Base-by-base conservation (phyloP, 2,329 filamentous ascomycete species). In the Fusarium irregulare region DNA sequence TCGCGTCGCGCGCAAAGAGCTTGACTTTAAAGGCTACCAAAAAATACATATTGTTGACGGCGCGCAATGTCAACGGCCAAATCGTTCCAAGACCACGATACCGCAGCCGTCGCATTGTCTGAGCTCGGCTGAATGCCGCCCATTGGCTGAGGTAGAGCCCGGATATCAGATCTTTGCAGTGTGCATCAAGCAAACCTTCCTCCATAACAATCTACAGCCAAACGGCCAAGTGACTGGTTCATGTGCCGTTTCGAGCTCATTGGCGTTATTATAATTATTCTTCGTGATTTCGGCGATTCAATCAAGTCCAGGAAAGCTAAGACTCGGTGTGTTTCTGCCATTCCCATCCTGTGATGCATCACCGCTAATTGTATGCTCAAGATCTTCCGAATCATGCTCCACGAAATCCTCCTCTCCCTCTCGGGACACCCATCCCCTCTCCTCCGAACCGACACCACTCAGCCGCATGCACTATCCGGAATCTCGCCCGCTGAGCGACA, bases 361-460 rank as follows among this genome's bases (percentile, higher is more conserved):
- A 66, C 51, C 60, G 42, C 61, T 73, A 64, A 73, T 51, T 42
- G 45, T 50, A 55, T 40, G 12, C 13, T 21, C 53, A 55, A 74
- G 68, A 55, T 55, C 64, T 34, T 53, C 48, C 37, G 60, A 54
- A 64, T 21, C 73, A 99, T 99, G 96, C 92, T 99, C 80, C 96
- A 98, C 88, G 96, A 99, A 86, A 93, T 99, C 83, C 90, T 98
- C 81, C 91, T 99, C 81, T 95, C 94, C 80, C 90, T 98, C 81
- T 97, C 94, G 76, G 95, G 96, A 73, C 93, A 98, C 82, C 92
- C 93, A 70, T 98, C 95, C 71, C 92, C 94, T 73, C 88, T 98
- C 78, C 92, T 98, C 83, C 87, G 88, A 79, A 78, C 82, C 73
- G 78, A 83, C 74, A 76, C 81, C 75, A 80, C 84, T 74, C 83